Evolutionary conservation across 306 rosid genomes (phyloP), one percentile per base, ranked within the genome.

Genomic region (Vicia sativa): DNA sequence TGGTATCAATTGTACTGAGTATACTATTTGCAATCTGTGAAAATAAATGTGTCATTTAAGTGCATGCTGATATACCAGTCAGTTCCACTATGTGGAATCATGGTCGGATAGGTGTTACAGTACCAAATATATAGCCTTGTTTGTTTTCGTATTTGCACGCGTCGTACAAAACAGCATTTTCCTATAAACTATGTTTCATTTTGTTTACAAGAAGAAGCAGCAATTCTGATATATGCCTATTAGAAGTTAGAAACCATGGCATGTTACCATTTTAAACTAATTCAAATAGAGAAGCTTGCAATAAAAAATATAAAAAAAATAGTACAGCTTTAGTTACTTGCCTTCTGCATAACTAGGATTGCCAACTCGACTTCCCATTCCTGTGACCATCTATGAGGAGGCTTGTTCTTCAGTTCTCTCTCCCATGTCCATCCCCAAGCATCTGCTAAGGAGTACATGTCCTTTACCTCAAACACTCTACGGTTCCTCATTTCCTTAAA

Each of bases 371-470:
- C 90, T 88, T 93, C 98, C 98, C 96, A 83, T 77, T 93, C 98
- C 68, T 83, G 97, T 49, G 96, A 90, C 98, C 98, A 93, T 81
- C 81, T 82, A 42, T 77, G 72, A 3, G 96, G 98, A 78, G 84
- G 77, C 85, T 62, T 82, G 66, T 74, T 90, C 86, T 79, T 85
- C 60, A 86, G 73, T 63, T 93, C 87, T 79, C 49, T 86, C 65
- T 88, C 98, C 98, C 98, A 93, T 18, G 90, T 93, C 98, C 98
- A 93, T 72, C 96, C 96, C 97, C 98, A 93, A 58, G 83, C 97
- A 82, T 93, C 96, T 61, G 97, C 96, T 55, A 93, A 67, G 60
- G 98, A 90, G 74, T 90, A 90, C 98, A 93, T 90, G 81, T 93
- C 98, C 28, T 91, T 81, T 55, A 80, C 97, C 83, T 93, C 91